phyloP scores from a whole-genome alignment of 768 basidiomycete species.

The Pleurotus tuber-regium region DNA sequence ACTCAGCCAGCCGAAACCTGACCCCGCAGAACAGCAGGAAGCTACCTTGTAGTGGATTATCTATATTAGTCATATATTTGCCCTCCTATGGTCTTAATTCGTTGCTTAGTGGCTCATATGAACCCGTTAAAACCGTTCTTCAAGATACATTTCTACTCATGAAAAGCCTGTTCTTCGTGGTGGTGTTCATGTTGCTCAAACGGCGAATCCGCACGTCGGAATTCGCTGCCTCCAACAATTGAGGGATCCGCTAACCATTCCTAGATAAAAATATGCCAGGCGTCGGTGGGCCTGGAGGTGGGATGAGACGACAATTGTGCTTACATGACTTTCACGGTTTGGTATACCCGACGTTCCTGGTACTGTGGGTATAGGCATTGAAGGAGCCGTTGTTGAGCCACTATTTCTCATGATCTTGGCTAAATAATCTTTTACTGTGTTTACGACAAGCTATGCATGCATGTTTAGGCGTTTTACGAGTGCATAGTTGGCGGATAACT shows the following conservation, averaged over 20 bases:
- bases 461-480: not conserved
- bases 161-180: not conserved
- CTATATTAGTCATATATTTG: not conserved
- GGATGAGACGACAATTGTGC: not conserved
- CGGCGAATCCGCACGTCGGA: constrained; percentile 35
- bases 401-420: constrained; percentile 50
- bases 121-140: not conserved
- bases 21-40: constrained; percentile 12
- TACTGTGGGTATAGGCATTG: constrained; percentile 31
- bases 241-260: constrained; percentile 37
- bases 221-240: constrained; percentile 24
- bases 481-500: constrained; percentile 20
- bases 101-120: not conserved
- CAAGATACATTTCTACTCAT: constrained; percentile 6
- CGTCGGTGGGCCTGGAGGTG: not conserved
- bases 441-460: constrained; percentile 56
- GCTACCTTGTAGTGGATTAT: not conserved
- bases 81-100: not conserved
- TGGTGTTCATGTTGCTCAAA: constrained; percentile 32
- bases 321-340: constrained; percentile 28
- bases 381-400: constrained; percentile 22
- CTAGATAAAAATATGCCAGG: constrained; percentile 12
- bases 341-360: constrained; percentile 8
- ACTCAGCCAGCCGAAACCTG: constrained; percentile 10
- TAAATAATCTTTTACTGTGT: constrained; percentile 67